Evolutionary conservation across 176 grass and related monocot species (phyloP), one percentile per base, ranked within the genome.

Genomic region (Saccharum spontaneum): DNA sequence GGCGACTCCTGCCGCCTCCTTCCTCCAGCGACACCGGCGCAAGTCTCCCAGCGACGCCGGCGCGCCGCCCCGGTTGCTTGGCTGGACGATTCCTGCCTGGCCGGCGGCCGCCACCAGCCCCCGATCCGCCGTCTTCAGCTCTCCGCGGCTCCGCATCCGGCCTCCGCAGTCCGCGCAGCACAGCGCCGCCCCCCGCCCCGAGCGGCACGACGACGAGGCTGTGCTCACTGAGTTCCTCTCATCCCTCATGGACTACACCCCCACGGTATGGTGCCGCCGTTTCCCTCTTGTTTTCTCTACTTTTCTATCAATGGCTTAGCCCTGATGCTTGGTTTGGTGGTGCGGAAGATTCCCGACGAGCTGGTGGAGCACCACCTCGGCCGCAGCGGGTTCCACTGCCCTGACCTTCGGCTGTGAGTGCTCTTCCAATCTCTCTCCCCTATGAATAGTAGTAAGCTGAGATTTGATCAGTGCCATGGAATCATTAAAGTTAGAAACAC

Each of bases 331-430:
- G 60, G 61, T 87, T 54, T 8, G 4, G 44, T 49, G 63, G 45
- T 26, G 71, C 10, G 3, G 22, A 30, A 98, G 97, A 95, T 98
- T 76, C 93, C 97, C 20, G 93, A 98, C 72, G 97, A 99, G 88
- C 97, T 99, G 65, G 91, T 92, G 86, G 97, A 99, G 88, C 91
- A 99, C 84, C 96, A 96, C 83, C 92, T 96, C 18, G 91, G 89
- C 33, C 94, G 88, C 69, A 96, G 97, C 79, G 97, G 97, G 23
- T 99, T 99, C 90, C 57, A 61, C n/a, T 61, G 57, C n/a, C 57
- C 57, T 3, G 57, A 61, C 57, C 57, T 61, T 23, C 57, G 97
- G 43, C 84, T 99, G 97, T 99, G 62, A 89, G 93, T 88, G 10
- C 38, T 22, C 2, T 61, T n/a, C 54, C 72, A 66, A 45, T 78